A percentile compares a stretch with the other conserved stretches of the same genome.
phyloP scores from a whole-genome alignment of 2,329 filamentous ascomycete genomes.

The Simplicillium sp. region DNA sequence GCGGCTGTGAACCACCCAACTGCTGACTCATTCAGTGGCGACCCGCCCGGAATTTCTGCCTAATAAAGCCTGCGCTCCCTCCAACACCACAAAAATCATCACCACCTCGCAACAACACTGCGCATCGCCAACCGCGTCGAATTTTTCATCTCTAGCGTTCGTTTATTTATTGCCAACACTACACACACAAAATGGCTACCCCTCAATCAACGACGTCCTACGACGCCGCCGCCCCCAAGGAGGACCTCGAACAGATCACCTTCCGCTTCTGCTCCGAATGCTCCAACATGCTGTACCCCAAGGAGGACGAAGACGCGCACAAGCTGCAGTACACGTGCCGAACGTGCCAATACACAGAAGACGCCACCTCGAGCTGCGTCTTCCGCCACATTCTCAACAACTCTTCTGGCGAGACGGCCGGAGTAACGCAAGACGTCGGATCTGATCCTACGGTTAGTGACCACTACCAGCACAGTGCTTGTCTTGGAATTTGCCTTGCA shows the following conservation, averaged over 20 bases:
- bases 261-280: constrained; percentile 99
- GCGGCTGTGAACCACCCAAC: background rate
- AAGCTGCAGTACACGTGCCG: constrained; percentile 92
- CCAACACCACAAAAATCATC: background rate
- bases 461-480: constrained; percentile 12
- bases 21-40: constrained; percentile 1
- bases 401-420: constrained; percentile 86
- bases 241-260: constrained; percentile 69
- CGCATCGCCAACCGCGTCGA: background rate
- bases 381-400: constrained; percentile 93
- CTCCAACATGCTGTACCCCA: constrained; percentile 96
- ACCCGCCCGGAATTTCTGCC: too few relatives aligned
- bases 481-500: constrained; percentile 32
- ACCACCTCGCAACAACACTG: too few relatives aligned
- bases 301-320: constrained; percentile 79
- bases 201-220: constrained; percentile 40
- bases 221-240: constrained; percentile 32
- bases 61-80: background rate
- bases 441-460: constrained; percentile 97
- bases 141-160: background rate
- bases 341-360: constrained; percentile 86
- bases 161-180: background rate
- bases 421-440: constrained; percentile 93
- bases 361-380: constrained; percentile 80
- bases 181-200: constrained; percentile 43